A percentile compares a stretch with the other conserved stretches of the same genome.
Evolutionary conservation across 352 stramenopile species (phyloP).

Genomic region (Phytophthora crassamura): DNA sequence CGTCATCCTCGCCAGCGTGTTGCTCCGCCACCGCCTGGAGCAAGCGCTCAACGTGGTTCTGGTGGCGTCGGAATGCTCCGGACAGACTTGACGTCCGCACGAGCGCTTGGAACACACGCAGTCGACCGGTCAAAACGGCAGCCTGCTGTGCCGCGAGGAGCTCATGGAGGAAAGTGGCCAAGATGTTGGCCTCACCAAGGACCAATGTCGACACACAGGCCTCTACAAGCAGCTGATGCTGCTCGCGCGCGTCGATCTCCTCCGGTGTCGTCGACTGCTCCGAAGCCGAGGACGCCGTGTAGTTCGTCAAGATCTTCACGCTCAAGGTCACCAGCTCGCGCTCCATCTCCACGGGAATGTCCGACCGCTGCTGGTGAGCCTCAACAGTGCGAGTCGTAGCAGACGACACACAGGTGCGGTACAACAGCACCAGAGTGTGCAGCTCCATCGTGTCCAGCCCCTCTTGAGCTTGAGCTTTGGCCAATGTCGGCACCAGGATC

Average conservation of each 20-base stretch:
- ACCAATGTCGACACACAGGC: slow-evolving; percentile 37
- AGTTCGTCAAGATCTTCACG: slow-evolving; percentile 27
- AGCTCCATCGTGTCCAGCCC: slow-evolving; percentile 52
- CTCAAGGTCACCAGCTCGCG: slow-evolving; percentile 34
- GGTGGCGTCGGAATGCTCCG: slow-evolving; percentile 47
- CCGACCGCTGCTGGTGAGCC: slow-evolving; percentile 29
- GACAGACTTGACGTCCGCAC: slow-evolving; percentile 46
- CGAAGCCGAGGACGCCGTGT: slow-evolving; percentile 6
- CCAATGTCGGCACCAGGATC: slow-evolving; percentile 72
- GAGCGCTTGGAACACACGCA: slow-evolving; percentile 60
- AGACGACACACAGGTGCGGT: slow-evolving; percentile 60
- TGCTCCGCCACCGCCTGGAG: slow-evolving; percentile 38
- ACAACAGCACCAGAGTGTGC: slow-evolving; percentile 71
- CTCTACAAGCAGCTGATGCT: slow-evolving; percentile 33
- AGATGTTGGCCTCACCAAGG: slow-evolving; percentile 34
- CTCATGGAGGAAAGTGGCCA: slow-evolving; percentile 31
- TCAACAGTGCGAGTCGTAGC: slow-evolving; percentile 27
- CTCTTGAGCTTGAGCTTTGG: slow-evolving; percentile 46
- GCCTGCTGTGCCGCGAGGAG: slow-evolving; percentile 27
- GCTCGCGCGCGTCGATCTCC: slow-evolving; percentile 32
- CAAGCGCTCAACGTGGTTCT: slow-evolving; percentile 35
- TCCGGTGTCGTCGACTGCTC: slow-evolving; percentile 18
- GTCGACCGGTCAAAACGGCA: slow-evolving; percentile 9
- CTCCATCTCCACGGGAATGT: slow-evolving; percentile 64
- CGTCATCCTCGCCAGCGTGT: slow-evolving; percentile 38